These are phyloP conservation scores for Lasiosphaeria ovina DNA, from an alignment of 495 filamentous ascomycete genomes.

Conservation along the genomic window DNA sequence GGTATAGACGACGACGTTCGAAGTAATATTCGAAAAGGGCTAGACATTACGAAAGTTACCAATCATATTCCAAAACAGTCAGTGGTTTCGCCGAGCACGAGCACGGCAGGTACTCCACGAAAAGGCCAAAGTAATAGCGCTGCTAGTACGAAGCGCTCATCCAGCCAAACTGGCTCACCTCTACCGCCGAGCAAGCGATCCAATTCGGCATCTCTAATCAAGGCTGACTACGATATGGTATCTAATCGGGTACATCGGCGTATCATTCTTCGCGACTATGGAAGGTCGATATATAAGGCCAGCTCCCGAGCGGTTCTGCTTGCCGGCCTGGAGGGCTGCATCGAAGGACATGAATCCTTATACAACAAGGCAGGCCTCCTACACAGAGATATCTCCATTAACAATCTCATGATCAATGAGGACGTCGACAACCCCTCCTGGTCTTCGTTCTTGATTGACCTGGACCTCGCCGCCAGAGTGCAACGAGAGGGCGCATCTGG, in stretches of 20 bases:
- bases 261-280: neutral
- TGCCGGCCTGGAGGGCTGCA: conserved; percentile 37
- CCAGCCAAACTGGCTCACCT: conserved; percentile 23
- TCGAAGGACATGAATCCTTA: conserved; percentile 21
- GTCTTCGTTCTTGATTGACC: no score
- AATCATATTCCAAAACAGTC: conserved; percentile 31
- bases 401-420: conserved; percentile 45
- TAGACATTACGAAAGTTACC: conserved; percentile 38
- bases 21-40: conserved; percentile 31
- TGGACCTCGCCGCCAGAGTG: conserved; percentile 38
- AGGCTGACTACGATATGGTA: conserved; percentile 21
- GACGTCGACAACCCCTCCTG: conserved; percentile 29
- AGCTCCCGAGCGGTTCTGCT: conserved; percentile 29
- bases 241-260: conserved; percentile 14
- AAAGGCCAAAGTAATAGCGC: conserved; percentile 23
- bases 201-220: conserved; percentile 4
- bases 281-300: conserved; percentile 10
- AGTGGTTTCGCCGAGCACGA: conserved; percentile 17
- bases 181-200: conserved; percentile 17
- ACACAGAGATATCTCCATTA: conserved; percentile 35
- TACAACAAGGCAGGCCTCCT: conserved; percentile 19
- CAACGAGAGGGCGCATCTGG: conserved; percentile 32
- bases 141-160: conserved; percentile 36
- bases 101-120: conserved; percentile 12
- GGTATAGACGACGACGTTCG: no score